Evolutionary conservation across 768 basidiomycete species (phyloP), one percentile per base, ranked within the genome.

Genomic region (Hygrocybe coccinea): DNA sequence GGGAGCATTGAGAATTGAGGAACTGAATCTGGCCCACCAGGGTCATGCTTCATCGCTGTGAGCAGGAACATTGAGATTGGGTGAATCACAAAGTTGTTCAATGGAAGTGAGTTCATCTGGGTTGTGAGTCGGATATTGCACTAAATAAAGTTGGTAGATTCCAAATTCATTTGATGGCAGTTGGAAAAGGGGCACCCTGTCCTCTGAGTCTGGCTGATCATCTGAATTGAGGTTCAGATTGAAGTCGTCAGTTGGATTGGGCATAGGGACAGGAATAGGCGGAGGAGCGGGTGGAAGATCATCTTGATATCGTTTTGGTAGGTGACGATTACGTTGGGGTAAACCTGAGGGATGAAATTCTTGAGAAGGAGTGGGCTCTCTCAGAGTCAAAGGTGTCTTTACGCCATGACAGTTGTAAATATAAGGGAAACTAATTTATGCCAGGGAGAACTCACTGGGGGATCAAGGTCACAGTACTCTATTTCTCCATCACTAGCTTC

Each of bases 111-210:
- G 7, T 5, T 35, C 29, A 6, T 48, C 45, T 8, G 46, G 54
- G 12, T 47, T 55, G 37, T 48, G 37, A 10, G 54, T 21, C n/a
- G 54, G 54, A 5, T 11, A 25, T 9, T 25, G 17, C n/a, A 17
- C 14, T 1, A 14, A 44, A 47, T 55, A 55, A 12, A 48, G 33
- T 9, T 37, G 48, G 21, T 50, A 55, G 35, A 55, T 36, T 14
- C 54, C 46, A 33, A 21, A 41, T n/a, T 21, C n/a, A 34, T 54
- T 43, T 17, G 52, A 12, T 5, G 44, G n/a, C 29, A 45, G 29
- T 21, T 2, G 6, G 21, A 19, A 46, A 3, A 19, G 3, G 3
- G 45, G 45, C 29, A 29, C 4, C 8, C 29, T 29, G 29, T 46
- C 45, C 21, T 4, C 5, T 4, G 24, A 11, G 6, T 12, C 4